These are phyloP conservation scores for Rhizophora apiculata DNA, from an alignment of 345 rosid species.

Conservation along the genomic window DNA sequence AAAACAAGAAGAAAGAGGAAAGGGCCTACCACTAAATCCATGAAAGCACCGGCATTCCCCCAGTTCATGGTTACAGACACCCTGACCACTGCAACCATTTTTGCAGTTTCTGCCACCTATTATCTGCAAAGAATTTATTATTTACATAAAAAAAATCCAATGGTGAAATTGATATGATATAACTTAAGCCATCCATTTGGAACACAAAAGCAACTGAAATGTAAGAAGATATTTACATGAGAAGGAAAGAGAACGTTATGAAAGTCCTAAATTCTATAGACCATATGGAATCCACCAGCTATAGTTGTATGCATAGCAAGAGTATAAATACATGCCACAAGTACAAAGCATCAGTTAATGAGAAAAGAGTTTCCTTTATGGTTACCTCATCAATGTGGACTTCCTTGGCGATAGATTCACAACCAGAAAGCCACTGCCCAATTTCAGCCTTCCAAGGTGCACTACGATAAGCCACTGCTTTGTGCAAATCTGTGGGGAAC, in stretches of 20 bases:
- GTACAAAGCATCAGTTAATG: neutral
- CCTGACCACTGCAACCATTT: constrained; percentile 70
- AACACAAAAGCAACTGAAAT: neutral
- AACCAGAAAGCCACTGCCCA: constrained; percentile 89
- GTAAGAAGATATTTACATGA: neutral
- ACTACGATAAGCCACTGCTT: constrained; percentile 65
- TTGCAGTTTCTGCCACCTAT: constrained; percentile 68
- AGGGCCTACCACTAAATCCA: constrained; percentile 64
- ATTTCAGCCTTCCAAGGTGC: constrained; percentile 87
- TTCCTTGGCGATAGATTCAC: constrained; percentile 55
- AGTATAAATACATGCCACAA: neutral
- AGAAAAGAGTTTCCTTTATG: neutral
- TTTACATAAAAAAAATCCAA: neutral
- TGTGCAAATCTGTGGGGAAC: constrained; percentile 74
- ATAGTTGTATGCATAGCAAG: neutral
- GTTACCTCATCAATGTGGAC: constrained; percentile 61
- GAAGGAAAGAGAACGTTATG: neutral
- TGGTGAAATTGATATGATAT: neutral
- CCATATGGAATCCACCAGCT: neutral
- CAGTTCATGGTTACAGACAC: constrained; percentile 79
- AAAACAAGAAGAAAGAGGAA: neutral
- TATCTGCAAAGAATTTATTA: constrained; percentile 41
- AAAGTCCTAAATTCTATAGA: constrained; percentile 10
- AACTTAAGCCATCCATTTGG: neutral
- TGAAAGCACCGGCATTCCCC: constrained; percentile 88